Percentiles rank a stretch among this genome's conserved stretches.
Evolutionary conservation across 2,329 filamentous ascomycete species (phyloP).

Genomic region (Pestalotiopsis sp.): DNA sequence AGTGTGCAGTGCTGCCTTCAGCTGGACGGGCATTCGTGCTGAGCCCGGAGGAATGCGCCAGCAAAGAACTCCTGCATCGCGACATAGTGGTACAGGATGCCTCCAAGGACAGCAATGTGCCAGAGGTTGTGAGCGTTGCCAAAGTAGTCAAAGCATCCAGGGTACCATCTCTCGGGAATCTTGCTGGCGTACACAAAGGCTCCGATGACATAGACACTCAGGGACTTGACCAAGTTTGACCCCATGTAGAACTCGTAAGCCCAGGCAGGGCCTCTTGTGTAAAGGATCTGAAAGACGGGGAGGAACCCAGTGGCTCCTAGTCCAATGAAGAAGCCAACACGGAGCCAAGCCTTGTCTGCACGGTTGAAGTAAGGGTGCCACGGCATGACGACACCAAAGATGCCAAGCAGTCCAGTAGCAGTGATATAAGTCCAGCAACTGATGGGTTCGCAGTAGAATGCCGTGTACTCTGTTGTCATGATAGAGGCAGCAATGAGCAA

Average conservation of each 20-base stretch:
- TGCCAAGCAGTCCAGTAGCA: conserved; percentile 77
- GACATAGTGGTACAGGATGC: conserved; percentile 95
- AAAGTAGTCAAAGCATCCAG: conserved; percentile 92
- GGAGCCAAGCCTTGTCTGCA: conserved; percentile 87
- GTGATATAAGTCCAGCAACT: conserved; percentile 86
- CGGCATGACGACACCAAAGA: conserved; percentile 86
- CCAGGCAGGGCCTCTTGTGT: conserved; percentile 77
- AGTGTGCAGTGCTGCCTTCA: conserved; percentile 29
- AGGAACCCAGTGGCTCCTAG: conserved; percentile 87
- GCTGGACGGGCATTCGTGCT: conserved; percentile 59
- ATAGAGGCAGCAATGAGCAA: conserved; percentile 94
- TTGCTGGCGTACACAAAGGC: conserved; percentile 90
- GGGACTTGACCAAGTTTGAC: conserved; percentile 73
- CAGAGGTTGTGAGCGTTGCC: conserved; percentile 97
- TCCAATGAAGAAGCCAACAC: conserved; percentile 88
- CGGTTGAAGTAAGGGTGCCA: conserved; percentile 97
- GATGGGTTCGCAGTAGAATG: conserved; percentile 94
- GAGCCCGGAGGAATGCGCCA: conserved; percentile 70
- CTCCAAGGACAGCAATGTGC: conserved; percentile 87
- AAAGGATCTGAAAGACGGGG: conserved; percentile 81
- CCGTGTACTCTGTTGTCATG: conserved; percentile 97
- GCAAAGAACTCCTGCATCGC: conserved; percentile 97
- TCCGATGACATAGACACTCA: conserved; percentile 83
- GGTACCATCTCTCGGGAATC: conserved; percentile 89
- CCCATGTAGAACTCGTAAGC: conserved; percentile 89